phyloP scores from a whole-genome alignment of 129 eudicot genomes.

The Arctium lappa region DNA sequence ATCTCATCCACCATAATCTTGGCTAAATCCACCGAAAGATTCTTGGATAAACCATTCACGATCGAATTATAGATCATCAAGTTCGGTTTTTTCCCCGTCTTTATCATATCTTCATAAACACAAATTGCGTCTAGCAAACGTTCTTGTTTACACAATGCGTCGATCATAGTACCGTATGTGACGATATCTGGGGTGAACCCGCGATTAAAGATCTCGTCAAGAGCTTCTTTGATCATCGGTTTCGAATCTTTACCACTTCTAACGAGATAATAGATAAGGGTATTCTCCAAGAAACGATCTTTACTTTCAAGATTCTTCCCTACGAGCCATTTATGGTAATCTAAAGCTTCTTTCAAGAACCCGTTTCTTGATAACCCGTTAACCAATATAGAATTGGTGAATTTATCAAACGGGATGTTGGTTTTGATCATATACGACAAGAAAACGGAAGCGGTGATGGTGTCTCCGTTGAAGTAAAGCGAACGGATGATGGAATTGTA shows the following conservation, averaged over 20 bases:
- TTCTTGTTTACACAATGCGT: conserved; percentile 47
- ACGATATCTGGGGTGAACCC: conserved; percentile 48
- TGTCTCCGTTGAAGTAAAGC: conserved; percentile 56
- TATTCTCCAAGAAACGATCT: conserved; percentile 44
- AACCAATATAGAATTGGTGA: conserved; percentile 44
- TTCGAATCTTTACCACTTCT: conserved; percentile 27
- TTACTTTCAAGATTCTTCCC: conserved; percentile 41
- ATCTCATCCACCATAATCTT: conserved; percentile 38
- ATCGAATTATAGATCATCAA: conserved; percentile 55
- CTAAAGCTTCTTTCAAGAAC: conserved; percentile 40
- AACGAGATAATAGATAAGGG: conserved; percentile 46
- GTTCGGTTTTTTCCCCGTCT: conserved; percentile 45
- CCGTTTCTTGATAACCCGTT: conserved; percentile 62
- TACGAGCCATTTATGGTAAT: conserved; percentile 28
- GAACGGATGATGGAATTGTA: conserved; percentile 57
- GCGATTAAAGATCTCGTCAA: conserved; percentile 50
- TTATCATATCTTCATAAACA: conserved; percentile 54
- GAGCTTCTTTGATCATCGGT: conserved; percentile 32
- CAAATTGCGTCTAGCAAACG: conserved; percentile 39
- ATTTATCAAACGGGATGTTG: conserved; percentile 40
- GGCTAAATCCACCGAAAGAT: conserved; percentile 38
- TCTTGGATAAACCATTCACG: conserved; percentile 55
- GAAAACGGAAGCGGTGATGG: conserved; percentile 30
- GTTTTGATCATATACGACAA: conserved; percentile 55
- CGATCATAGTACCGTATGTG: conserved; percentile 61